A percentile compares a stretch with the other conserved stretches of the same genome.
phyloP scores from a whole-genome alignment of 2,329 filamentous ascomycete genomes.

The Ceratocystis cubensis region DNA sequence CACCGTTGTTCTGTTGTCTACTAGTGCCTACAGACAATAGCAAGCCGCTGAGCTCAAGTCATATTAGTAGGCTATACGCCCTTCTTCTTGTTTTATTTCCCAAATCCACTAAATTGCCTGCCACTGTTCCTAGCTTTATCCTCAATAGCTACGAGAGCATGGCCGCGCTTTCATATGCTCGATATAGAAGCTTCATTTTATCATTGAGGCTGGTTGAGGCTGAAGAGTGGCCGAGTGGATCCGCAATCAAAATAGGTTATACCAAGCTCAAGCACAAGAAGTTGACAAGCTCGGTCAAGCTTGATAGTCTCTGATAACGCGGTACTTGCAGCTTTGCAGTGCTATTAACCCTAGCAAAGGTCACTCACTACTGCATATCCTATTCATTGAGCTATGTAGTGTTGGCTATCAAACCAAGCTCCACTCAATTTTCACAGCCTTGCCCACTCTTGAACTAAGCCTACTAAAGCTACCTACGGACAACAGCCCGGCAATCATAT shows the following conservation, averaged over 20 bases:
- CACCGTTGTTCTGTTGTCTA: neutral
- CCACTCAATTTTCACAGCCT: constrained; percentile 9
- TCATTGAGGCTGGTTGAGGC: neutral
- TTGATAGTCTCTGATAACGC: neutral
- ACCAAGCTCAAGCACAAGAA: neutral
- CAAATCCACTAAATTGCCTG: neutral
- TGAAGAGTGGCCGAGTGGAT: neutral
- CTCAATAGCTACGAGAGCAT: neutral
- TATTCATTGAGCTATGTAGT: neutral
- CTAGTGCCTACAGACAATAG: neutral
- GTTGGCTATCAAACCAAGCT: neutral
- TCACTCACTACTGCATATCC: neutral
- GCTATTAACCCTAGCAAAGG: neutral
- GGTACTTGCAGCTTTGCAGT: neutral
- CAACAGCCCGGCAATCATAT: neutral
- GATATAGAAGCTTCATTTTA: neutral
- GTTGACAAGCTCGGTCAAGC: neutral
- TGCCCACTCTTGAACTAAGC: neutral
- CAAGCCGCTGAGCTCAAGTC: no score
- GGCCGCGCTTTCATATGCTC: neutral
- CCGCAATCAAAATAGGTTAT: neutral
- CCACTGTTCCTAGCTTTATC: neutral
- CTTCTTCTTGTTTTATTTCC: no score
- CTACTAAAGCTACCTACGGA: neutral
- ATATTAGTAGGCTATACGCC: no score